Percentiles rank a stretch among this genome's conserved stretches.
These are phyloP conservation scores for Proliferodiscus dingleyae DNA, from an alignment of 2,329 filamentous ascomycete genomes.

Conservation along the genomic window DNA sequence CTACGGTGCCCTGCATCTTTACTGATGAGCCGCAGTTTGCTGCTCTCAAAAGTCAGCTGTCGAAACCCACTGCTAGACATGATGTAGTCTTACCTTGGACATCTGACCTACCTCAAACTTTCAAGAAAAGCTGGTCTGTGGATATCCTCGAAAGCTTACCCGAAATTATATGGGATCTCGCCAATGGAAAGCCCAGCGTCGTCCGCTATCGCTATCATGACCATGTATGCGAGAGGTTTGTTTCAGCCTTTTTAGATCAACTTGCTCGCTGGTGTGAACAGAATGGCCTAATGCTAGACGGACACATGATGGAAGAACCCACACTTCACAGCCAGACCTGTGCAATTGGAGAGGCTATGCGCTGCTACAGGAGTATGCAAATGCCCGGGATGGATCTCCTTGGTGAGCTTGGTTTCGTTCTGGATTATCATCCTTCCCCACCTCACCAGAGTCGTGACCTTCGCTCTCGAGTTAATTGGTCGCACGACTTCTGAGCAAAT, in stretches of 20 bases:
- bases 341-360: conserved; percentile 32
- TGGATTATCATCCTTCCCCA: too few relatives aligned
- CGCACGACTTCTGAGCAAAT: too few relatives aligned
- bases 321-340: conserved; percentile 30
- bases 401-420: too few relatives aligned
- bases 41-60: conserved; percentile 28
- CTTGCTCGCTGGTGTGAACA: conserved; percentile 27
- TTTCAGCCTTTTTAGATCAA: conserved; percentile 30
- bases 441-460: too few relatives aligned
- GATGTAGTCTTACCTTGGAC: conserved; percentile 33
- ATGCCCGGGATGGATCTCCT: conserved; percentile 32
- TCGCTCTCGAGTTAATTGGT: too few relatives aligned
- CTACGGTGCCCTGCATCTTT: conserved; percentile 30
- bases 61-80: conserved; percentile 18
- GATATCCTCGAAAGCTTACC: conserved; percentile 27
- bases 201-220: conserved; percentile 31
- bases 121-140: conserved; percentile 19
- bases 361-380: conserved; percentile 30
- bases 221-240: conserved; percentile 31
- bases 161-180: conserved; percentile 31
- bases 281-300: conserved; percentile 27
- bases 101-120: conserved; percentile 26
- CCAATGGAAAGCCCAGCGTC: conserved; percentile 23
- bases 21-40: conserved; percentile 33
- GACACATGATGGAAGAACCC: conserved; percentile 34